Percentiles rank a stretch among this genome's conserved stretches.
phyloP scores from a whole-genome alignment of 805 yeast species.

The Nakazawaea populi region DNA sequence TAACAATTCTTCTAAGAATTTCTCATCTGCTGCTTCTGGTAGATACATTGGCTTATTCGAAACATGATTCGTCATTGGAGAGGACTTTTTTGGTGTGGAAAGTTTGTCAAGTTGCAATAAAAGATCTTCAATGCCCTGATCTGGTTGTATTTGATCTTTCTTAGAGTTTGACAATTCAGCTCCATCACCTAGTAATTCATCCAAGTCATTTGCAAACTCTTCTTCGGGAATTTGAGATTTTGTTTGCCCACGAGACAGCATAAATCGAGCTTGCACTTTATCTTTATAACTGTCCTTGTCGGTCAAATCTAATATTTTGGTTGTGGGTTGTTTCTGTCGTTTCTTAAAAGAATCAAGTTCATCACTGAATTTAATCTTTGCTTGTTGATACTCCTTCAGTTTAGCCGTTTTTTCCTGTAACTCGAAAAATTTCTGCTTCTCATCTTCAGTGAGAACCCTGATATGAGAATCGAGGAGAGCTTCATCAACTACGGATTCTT shows the following conservation, averaged over 20 bases:
- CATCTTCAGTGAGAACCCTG: conserved; percentile 16
- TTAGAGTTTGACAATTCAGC: background rate
- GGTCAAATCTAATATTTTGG: conserved; percentile 11
- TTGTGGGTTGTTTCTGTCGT: background rate
- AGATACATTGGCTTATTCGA: background rate
- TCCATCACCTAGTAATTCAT: conserved; percentile 16
- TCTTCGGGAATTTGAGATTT: conserved; percentile 1
- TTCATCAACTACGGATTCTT: background rate
- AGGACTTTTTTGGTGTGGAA: background rate
- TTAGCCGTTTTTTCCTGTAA: conserved; percentile 18
- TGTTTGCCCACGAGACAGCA: background rate
- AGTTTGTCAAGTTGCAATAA: background rate
- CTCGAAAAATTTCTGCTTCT: conserved; percentile 16
- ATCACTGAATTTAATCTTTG: conserved; percentile 13
- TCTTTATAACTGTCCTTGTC: conserved; percentile 14
- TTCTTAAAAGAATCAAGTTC: conserved; percentile 3
- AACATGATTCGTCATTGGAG: background rate
- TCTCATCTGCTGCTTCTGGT: conserved; percentile 11
- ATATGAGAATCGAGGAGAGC: background rate
- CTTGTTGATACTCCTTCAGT: conserved; percentile 14
- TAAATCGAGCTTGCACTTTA: conserved; percentile 12
- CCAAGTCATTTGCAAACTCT: conserved; percentile 16
- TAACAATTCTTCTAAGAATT: conserved; percentile 15
- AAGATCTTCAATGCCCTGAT: background rate
- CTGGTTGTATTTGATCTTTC: background rate